Base-by-base conservation (phyloP, 106 monocot species). In the Iris macrosiphon region DNA sequence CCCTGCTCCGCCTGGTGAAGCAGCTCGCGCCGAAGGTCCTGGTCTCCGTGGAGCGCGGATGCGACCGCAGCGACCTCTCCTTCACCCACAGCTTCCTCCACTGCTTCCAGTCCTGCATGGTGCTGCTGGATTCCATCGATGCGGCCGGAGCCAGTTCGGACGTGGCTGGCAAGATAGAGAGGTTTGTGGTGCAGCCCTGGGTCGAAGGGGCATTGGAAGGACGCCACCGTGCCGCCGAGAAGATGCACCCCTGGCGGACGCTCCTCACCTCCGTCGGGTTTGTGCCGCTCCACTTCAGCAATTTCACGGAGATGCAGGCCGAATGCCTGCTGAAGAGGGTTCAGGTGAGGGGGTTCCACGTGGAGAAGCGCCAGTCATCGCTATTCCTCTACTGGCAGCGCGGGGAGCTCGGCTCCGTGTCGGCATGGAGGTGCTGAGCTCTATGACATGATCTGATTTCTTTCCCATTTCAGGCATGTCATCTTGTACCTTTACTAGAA, bases 241-340 rank as follows among this genome's bases (percentile, higher is more conserved):
- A 86, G 60, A 60, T 72, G 56, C 59, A 74, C 0, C 77, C 85
- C 2, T 89, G 82, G 82, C 49, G 72, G 35, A 49, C 68, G 0
- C 33, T 55, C 7, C 83, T 89, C 23, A 52, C 82, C 0, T 76
- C 73, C 0, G 63, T 65, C 3, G 89, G 89, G 2, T 89, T 89
- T 22, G 50, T 63, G n/a, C 82, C 79, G 2, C 15, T 63, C 21
- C 82, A 72, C 1, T 83, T 96, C 62, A 96, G 89, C 75, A 96
- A 96, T 50, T 79, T 96, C 68, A 72, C 89, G 0, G 89, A 96
- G 69, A 69, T 71, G 2, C 95, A 96, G 45, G 95, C 95, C 0
- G 95, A 96, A 45, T 96, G 89, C 56, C 76, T 96, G 10, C 31
- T 89, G 56, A 89, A 89, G 54, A 82, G 89, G 76, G 63, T 89